Evolutionary conservation across 176 grass and related monocot species (phyloP).

Genomic region (Rhynchospora breviuscula): DNA sequence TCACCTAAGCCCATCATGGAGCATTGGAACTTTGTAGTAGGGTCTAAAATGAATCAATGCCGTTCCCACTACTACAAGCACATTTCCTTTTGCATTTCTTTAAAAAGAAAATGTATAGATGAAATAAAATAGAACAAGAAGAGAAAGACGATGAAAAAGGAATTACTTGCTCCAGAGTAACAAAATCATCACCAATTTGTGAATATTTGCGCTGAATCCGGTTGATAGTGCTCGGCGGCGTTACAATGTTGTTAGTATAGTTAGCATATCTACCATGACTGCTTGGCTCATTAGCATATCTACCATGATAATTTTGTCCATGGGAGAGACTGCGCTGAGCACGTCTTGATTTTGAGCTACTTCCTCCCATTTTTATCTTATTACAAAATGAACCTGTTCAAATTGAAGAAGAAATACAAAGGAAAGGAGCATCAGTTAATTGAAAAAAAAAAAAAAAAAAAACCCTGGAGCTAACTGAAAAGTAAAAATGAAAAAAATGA

Average conservation of each 20-base stretch:
- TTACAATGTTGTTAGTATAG: constrained; percentile 1
- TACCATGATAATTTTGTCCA: background rate
- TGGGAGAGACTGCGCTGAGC: constrained; percentile 8
- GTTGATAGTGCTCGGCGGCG: constrained; percentile 7
- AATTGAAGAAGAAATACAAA: constrained; percentile 6
- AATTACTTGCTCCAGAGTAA: constrained; percentile 49
- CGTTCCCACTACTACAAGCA: background rate
- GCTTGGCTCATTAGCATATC: background rate
- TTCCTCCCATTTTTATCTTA: constrained; percentile 35
- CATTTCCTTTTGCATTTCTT: background rate
- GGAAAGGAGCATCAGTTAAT: background rate
- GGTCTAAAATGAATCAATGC: background rate
- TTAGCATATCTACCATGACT: constrained; percentile 7
- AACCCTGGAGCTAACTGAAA: too few relatives aligned
- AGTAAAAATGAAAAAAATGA: background rate
- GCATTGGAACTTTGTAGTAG: background rate
- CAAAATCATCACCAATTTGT: constrained; percentile 56
- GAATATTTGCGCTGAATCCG: constrained; percentile 24
- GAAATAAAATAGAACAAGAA: background rate
- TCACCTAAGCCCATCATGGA: background rate
- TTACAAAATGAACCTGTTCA: background rate
- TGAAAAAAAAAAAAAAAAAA: too few relatives aligned
- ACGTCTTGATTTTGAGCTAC: constrained; percentile 28
- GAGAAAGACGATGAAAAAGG: background rate
- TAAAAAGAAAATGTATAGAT: background rate